Percentiles rank a stretch among this genome's conserved stretches.
These are phyloP conservation scores for Corylus avellana DNA, from an alignment of 306 rosid species.

Conservation along the genomic window DNA sequence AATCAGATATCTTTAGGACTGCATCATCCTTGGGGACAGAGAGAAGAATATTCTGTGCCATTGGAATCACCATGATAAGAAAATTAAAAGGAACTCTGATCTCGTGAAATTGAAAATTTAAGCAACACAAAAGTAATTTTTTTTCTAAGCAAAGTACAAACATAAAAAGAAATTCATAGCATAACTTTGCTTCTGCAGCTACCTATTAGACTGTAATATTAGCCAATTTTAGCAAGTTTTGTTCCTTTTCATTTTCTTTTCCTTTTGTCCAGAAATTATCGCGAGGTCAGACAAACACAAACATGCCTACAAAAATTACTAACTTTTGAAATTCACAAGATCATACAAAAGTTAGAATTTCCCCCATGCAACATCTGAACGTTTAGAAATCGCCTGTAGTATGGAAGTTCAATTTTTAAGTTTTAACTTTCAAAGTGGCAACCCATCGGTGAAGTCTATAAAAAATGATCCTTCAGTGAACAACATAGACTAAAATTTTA, in stretches of 20 bases:
- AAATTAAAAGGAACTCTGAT: constrained; percentile 24
- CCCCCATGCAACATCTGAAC: neutral
- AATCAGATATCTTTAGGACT: constrained; percentile 61
- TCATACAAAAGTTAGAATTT: neutral
- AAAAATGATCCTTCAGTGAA: neutral
- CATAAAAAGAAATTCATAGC: neutral
- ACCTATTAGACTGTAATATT: neutral
- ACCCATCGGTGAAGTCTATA: neutral
- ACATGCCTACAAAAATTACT: neutral
- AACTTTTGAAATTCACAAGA: neutral
- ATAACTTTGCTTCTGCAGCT: neutral
- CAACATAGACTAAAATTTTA: too few relatives aligned
- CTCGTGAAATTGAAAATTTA: constrained; percentile 10
- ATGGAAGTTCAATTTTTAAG: too few relatives aligned
- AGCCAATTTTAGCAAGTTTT: neutral
- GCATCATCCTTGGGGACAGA: constrained; percentile 40
- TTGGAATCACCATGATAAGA: constrained; percentile 25
- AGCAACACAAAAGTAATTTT: too few relatives aligned
- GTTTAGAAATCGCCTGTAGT: neutral
- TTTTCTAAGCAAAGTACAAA: neutral
- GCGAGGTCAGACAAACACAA: neutral
- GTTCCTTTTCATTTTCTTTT: neutral
- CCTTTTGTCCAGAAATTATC: neutral
- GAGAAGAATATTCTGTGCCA: constrained; percentile 58
- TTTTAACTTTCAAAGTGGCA: neutral